Evolutionary conservation across 768 basidiomycete species (phyloP).

Genomic region (Tulasnella sp.): DNA sequence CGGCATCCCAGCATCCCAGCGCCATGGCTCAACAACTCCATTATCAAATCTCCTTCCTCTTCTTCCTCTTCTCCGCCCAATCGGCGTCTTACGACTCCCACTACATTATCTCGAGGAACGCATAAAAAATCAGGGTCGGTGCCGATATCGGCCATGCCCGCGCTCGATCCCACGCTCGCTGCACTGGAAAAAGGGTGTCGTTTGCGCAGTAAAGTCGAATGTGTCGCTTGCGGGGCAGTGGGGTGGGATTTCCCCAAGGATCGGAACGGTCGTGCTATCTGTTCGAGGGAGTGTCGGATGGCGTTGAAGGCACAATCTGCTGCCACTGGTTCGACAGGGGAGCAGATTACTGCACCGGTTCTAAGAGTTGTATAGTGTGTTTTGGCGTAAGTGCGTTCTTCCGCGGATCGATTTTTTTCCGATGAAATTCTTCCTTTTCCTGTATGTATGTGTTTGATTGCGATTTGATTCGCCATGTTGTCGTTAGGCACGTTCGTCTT

Average conservation of each 20-base stretch:
- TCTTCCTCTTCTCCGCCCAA: not conserved
- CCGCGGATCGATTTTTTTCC: too few species aligned
- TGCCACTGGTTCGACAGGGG: too few species aligned
- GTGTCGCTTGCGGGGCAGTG: not conserved
- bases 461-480: too few species aligned
- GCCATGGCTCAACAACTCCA: not conserved
- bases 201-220: conserved; percentile 1
- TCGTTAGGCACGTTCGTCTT: too few species aligned
- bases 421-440: too few species aligned
- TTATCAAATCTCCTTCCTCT: not conserved
- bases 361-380: too few species aligned
- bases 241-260: conserved; percentile 14
- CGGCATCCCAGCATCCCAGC: not conserved
- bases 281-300: conserved; percentile 10
- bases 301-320: conserved; percentile 12
- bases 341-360: too few species aligned
- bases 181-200: conserved; percentile 9
- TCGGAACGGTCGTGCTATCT: not conserved
- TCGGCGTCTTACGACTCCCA: not conserved
- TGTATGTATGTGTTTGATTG: too few species aligned
- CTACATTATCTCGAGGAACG: not conserved
- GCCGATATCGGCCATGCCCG: not conserved
- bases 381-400: too few species aligned
- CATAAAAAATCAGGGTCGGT: not conserved
- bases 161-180: conserved; percentile 12